Evolutionary conservation across 148 eudicot genomes (phyloP).

Genomic region (Pharnaceum exiguum): DNA sequence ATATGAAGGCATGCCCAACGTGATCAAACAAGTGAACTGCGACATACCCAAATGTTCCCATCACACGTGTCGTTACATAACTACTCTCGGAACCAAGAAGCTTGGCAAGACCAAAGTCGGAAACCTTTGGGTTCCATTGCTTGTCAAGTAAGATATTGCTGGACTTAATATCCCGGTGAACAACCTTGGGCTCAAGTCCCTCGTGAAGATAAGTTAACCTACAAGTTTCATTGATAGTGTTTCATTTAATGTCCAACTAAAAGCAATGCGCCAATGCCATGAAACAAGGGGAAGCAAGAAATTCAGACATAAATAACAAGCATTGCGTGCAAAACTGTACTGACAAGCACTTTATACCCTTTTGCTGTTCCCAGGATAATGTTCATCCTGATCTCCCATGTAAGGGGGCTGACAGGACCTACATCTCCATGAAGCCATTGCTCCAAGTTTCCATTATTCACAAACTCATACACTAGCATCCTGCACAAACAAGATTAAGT

Average conservation of each 20-base stretch:
- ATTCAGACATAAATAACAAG: background rate
- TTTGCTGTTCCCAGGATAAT: conserved; percentile 65
- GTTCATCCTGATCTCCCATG: conserved; percentile 73
- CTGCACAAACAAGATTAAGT: conserved; percentile 13
- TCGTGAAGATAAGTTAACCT: conserved; percentile 70
- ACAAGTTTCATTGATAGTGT: too few species aligned
- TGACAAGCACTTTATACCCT: conserved; percentile 33
- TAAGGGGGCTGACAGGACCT: conserved; percentile 63
- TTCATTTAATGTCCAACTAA: background rate
- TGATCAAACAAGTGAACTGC: background rate
- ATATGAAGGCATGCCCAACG: background rate
- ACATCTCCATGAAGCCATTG: conserved; percentile 88
- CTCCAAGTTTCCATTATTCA: conserved; percentile 75
- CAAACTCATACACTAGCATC: conserved; percentile 68
- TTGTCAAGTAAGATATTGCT: conserved; percentile 73
- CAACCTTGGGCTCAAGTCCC: conserved; percentile 77
- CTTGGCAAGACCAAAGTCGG: conserved; percentile 77
- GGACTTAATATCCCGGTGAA: conserved; percentile 71
- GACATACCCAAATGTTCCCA: conserved; percentile 76
- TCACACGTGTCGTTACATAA: conserved; percentile 66
- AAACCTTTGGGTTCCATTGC: conserved; percentile 66
- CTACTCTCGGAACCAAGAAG: conserved; percentile 59
- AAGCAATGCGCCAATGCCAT: conserved; percentile 7
- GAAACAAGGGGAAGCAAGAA: background rate
- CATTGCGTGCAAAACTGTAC: background rate